phyloP scores from a whole-genome alignment of 805 yeast species.

The Pichia kluyveri region DNA sequence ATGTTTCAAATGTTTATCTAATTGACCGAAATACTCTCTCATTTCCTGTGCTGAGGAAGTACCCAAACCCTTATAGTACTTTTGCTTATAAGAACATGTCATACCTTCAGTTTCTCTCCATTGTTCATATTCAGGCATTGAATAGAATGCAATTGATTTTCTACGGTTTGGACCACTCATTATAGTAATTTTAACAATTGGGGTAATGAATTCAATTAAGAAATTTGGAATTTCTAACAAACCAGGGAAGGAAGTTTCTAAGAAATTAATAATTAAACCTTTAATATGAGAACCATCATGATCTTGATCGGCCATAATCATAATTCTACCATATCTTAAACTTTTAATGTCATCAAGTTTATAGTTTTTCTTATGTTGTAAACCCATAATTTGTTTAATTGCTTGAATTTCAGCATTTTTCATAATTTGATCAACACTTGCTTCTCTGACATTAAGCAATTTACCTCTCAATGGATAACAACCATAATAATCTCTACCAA shows the following conservation, averaged over 20 bases:
- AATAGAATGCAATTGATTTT: conserved; percentile 66
- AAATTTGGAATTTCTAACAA: conserved; percentile 85
- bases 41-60: conserved; percentile 80
- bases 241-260: conserved; percentile 93
- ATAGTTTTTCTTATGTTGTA: conserved; percentile 85
- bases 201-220: conserved; percentile 88
- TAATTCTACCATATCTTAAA: conserved; percentile 88
- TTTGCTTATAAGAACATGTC: conserved; percentile 74
- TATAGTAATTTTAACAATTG: conserved; percentile 85
- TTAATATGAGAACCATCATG: conserved; percentile 98
- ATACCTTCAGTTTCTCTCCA: conserved; percentile 86
- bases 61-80: conserved; percentile 98
- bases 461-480: conserved; percentile 95
- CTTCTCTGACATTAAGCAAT: conserved; percentile 90
- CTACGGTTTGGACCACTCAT: conserved; percentile 47
- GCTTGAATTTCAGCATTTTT: conserved; percentile 94
- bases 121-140: conserved; percentile 89
- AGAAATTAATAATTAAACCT: conserved; percentile 86
- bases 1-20: conserved; percentile 77
- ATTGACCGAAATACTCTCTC: conserved; percentile 76
- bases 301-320: conserved; percentile 99
- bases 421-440: conserved; percentile 88
- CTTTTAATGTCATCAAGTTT: conserved; percentile 50
- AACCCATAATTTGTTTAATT: conserved; percentile 87
- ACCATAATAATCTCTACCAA: conserved; percentile 92